Percentiles rank a stretch among this genome's conserved stretches.
Evolutionary conservation across 495 filamentous ascomycete genomes (phyloP).

Genomic region (Opeltia flavorubescens): DNA sequence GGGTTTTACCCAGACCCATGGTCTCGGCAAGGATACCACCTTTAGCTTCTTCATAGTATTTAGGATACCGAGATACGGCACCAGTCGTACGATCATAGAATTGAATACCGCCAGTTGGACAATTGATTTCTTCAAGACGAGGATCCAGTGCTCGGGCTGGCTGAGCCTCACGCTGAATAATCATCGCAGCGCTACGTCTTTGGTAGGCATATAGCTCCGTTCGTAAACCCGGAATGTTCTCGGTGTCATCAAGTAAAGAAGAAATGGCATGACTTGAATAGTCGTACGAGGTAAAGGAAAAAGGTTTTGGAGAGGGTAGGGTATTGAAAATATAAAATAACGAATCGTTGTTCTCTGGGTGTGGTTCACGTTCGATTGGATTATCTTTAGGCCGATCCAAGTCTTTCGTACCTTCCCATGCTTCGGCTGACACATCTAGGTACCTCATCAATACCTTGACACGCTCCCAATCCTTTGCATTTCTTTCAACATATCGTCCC

Average conservation of each 20-base stretch:
- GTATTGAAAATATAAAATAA: conserved; percentile 82
- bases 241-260: conserved; percentile 37
- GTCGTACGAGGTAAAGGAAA: conserved; percentile 36
- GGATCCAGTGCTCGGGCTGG: conserved; percentile 57
- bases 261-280: conserved; percentile 47
- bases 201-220: conserved; percentile 67
- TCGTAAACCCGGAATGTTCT: conserved; percentile 42
- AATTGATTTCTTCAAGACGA: conserved; percentile 40
- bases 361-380: conserved; percentile 3
- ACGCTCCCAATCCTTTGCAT: conserved; percentile 27
- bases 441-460: conserved; percentile 35
- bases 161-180: conserved; percentile 70
- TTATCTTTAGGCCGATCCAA: background rate
- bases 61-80: conserved; percentile 43
- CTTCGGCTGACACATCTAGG: conserved; percentile 39
- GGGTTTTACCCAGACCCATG: conserved; percentile 56
- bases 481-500: conserved; percentile 30
- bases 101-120: conserved; percentile 48
- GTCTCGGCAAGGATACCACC: conserved; percentile 63
- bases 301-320: conserved; percentile 55
- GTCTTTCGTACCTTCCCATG: conserved; percentile 38
- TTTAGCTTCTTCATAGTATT: conserved; percentile 56
- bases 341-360: conserved; percentile 36
- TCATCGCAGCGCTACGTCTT: conserved; percentile 63
- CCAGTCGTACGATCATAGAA: conserved; percentile 60